These are phyloP conservation scores for Venturia aucupariae DNA, from an alignment of 2,329 filamentous ascomycete genomes.

Conservation along the genomic window DNA sequence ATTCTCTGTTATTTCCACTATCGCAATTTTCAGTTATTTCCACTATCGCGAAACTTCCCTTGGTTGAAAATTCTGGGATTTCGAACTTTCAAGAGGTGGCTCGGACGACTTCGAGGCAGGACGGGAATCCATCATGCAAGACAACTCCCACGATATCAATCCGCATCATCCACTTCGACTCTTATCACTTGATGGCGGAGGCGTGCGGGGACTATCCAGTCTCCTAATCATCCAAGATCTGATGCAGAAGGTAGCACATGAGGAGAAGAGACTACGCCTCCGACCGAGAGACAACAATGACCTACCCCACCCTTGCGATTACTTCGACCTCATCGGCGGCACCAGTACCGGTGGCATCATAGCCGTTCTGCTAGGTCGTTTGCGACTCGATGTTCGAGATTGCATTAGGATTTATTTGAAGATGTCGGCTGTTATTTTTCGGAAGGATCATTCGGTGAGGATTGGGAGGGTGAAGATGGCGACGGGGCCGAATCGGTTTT, in stretches of 20 bases:
- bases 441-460: conserved; percentile 17
- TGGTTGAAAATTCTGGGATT: background rate
- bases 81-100: background rate
- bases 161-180: conserved; percentile 16
- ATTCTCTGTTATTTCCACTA: too few relatives aligned
- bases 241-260: conserved; percentile 23
- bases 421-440: conserved; percentile 21
- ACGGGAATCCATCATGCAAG: background rate
- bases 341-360: conserved; percentile 20
- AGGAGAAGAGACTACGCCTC: conserved; percentile 25
- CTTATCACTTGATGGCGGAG: conserved; percentile 22
- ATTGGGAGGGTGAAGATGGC: conserved; percentile 28
- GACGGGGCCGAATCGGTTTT: conserved; percentile 28
- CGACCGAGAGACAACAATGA: conserved; percentile 18
- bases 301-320: conserved; percentile 18
- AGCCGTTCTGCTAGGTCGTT: conserved; percentile 16
- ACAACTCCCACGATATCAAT: background rate
- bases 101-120: background rate
- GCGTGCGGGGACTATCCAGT: conserved; percentile 22
- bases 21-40: too few relatives aligned
- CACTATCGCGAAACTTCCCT: background rate
- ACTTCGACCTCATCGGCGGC: conserved; percentile 21
- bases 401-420: conserved; percentile 13
- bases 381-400: conserved; percentile 13
- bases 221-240: conserved; percentile 20